Percentiles rank a stretch among this genome's conserved stretches.
These are phyloP conservation scores for Fusarium transvaalense DNA, from an alignment of 2,329 filamentous ascomycete species.

Conservation along the genomic window DNA sequence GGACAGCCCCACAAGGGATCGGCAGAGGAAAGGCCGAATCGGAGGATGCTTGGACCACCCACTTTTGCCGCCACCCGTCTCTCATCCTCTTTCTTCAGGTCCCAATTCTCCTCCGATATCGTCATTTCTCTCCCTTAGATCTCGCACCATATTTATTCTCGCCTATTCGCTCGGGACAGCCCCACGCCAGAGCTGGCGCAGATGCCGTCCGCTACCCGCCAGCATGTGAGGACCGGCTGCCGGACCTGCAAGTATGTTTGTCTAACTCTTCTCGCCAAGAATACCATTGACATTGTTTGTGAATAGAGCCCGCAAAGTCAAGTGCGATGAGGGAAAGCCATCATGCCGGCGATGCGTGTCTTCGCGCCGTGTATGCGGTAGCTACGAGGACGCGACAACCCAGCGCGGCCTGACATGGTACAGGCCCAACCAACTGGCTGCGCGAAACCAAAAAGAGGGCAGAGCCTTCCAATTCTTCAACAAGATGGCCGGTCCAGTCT, in stretches of 20 bases:
- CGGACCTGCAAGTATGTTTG: constrained; percentile 17
- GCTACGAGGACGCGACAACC: background rate
- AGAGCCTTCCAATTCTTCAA: constrained; percentile 32
- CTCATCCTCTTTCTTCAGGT: background rate
- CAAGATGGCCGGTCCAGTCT: constrained; percentile 16
- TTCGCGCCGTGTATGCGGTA: constrained; percentile 12
- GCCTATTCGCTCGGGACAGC: constrained; percentile 3
- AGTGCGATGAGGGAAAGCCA: constrained; percentile 11
- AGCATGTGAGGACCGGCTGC: constrained; percentile 3
- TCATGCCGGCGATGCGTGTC: constrained; percentile 7
- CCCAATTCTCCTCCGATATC: background rate
- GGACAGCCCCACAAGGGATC: constrained; percentile 7
- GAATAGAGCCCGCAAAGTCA: constrained; percentile 6
- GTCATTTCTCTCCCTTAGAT: background rate
- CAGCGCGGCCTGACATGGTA: constrained; percentile 10
- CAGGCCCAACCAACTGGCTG: constrained; percentile 12
- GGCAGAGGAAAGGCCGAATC: background rate
- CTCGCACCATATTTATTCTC: background rate
- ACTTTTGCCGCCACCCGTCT: background rate
- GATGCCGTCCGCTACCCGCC: background rate
- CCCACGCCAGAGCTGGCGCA: background rate
- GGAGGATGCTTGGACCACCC: background rate
- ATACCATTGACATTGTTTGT: background rate
- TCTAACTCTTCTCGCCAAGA: background rate
- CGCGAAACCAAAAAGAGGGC: constrained; percentile 15